phyloP scores from a whole-genome alignment of 768 basidiomycete genomes.

The Kwoniella botswanensis region DNA sequence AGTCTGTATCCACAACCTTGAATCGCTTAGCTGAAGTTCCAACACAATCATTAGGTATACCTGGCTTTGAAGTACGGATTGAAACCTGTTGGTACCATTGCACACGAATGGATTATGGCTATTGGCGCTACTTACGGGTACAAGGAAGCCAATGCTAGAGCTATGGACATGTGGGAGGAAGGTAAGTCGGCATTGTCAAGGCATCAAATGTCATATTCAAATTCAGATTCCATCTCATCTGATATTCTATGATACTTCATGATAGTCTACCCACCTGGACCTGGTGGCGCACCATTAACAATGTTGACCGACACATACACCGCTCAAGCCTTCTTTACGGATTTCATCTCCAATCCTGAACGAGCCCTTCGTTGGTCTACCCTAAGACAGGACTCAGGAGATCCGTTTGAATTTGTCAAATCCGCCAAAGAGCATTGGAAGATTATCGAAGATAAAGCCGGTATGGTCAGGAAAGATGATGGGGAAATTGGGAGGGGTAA shows the following conservation, averaged over 20 bases:
- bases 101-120: slow-evolving; percentile 62
- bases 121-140: slow-evolving; percentile 85
- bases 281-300: slow-evolving; percentile 61
- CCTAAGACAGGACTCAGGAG: slow-evolving; percentile 91
- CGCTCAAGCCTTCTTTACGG: slow-evolving; percentile 81
- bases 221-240: slow-evolving; percentile 1
- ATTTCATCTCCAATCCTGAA: slow-evolving; percentile 59
- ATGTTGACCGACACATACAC: slow-evolving; percentile 97
- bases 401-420: slow-evolving; percentile 79
- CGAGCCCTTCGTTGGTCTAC: slow-evolving; percentile 76
- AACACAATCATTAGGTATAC: slow-evolving; percentile 66
- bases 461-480: slow-evolving; percentile 23
- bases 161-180: slow-evolving; percentile 84
- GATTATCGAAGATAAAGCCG: slow-evolving; percentile 62
- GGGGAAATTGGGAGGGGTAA: slow-evolving; percentile 62
- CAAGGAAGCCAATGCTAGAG: slow-evolving; percentile 70
- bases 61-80: slow-evolving; percentile 78
- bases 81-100: slow-evolving; percentile 68
- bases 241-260: not conserved
- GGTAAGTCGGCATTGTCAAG: slow-evolving; percentile 58
- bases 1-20: too few species aligned
- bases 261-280: slow-evolving; percentile 58
- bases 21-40: not conserved
- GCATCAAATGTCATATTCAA: not conserved
- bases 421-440: slow-evolving; percentile 75